Conservation (phyloP, 345 rosid species). For the Syzygium oleosum region DNA sequence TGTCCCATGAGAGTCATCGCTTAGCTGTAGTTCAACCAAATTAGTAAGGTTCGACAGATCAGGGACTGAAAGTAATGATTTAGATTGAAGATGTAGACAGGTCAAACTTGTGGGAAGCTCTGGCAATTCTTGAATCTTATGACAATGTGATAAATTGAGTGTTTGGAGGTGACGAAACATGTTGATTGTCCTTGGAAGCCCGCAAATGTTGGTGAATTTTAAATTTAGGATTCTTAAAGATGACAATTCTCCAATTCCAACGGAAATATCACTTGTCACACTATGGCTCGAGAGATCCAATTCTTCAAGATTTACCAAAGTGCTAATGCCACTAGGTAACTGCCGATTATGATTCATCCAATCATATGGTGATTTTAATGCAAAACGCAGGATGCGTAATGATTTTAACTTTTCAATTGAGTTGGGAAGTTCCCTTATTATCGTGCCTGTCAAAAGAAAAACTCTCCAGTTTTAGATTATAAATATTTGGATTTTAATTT, state of each 20-base stretch:
- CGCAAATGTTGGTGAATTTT: rapidly evolving
- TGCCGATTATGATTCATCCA: neutral
- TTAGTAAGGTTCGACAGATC: neutral
- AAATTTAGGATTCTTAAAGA: neutral
- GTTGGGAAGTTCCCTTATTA: neutral
- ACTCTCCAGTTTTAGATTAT: neutral
- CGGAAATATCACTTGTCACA: neutral
- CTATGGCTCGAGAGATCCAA: neutral
- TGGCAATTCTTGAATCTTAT: neutral
- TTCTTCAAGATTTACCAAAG: neutral
- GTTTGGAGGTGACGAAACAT: neutral
- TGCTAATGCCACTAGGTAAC: neutral
- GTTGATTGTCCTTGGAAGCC: neutral
- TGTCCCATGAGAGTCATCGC: rapidly evolving
- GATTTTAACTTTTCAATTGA: neutral
- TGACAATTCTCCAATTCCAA: neutral
- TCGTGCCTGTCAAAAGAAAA: neutral
- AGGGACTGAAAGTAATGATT: neutral
- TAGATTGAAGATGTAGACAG: neutral
- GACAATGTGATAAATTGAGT: rapidly evolving
- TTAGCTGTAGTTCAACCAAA: neutral
- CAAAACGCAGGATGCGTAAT: neutral
- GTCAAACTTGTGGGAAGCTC: neutral
- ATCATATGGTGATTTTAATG: rapidly evolving
- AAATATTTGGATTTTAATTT: neutral